A percentile compares a stretch with the other conserved stretches of the same genome.
Conservation (phyloP, 2,329 filamentous ascomycete species). For the Orbilia javanica region DNA sequence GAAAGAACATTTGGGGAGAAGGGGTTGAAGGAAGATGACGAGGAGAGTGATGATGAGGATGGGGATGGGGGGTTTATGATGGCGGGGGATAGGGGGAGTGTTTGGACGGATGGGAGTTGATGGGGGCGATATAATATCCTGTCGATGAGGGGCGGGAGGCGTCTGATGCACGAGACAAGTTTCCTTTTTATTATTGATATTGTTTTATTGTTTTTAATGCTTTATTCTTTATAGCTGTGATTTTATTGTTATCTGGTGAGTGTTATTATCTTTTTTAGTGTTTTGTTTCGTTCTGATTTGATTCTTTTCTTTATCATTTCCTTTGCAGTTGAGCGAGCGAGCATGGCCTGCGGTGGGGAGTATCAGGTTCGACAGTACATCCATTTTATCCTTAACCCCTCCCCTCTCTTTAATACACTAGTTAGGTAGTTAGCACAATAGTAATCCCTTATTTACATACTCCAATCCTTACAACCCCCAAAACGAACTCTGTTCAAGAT, state of each 20-base stretch:
- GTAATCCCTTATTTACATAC: no score
- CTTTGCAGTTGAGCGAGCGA: slow-evolving; percentile 47
- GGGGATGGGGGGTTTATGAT: neutral
- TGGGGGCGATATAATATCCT: neutral
- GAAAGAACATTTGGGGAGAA: slow-evolving; percentile 54
- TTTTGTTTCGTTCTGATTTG: neutral
- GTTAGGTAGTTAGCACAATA: no score
- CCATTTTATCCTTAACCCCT: no score
- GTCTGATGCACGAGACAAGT: neutral
- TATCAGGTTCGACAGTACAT: neutral
- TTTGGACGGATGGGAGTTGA: slow-evolving; percentile 44
- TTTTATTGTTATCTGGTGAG: neutral
- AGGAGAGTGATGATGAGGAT: slow-evolving; percentile 26
- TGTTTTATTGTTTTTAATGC: neutral
- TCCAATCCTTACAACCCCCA: neutral
- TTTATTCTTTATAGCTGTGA: neutral
- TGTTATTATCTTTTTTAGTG: neutral
- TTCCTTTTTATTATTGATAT: neutral
- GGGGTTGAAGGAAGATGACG: slow-evolving; percentile 43
- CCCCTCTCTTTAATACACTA: no score
- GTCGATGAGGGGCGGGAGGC: neutral
- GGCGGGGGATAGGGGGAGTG: slow-evolving; percentile 12
- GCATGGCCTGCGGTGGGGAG: slow-evolving; percentile 14
- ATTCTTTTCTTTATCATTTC: neutral
- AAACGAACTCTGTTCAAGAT: neutral